These are phyloP conservation scores for Eragrostis tef DNA, from an alignment of 202 grass and related monocot genomes.

Conservation along the genomic window DNA sequence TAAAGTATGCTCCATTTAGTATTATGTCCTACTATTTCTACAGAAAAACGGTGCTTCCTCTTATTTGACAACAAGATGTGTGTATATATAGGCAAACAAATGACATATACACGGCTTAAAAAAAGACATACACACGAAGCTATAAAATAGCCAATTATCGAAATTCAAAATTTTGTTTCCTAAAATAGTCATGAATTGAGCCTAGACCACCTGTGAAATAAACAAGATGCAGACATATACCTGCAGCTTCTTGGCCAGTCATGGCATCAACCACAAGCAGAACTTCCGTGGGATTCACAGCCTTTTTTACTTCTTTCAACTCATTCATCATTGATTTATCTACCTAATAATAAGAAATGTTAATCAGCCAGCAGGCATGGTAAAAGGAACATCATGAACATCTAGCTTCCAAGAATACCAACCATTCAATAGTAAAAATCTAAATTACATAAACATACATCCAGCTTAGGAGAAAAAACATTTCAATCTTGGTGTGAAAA, in stretches of 20 bases:
- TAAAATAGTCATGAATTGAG: neutral
- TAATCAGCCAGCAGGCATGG: slow-evolving; percentile 23
- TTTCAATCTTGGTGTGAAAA: neutral
- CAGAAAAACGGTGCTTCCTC: neutral
- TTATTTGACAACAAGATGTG: slow-evolving; percentile 19
- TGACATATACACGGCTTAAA: neutral
- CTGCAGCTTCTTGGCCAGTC: slow-evolving; percentile 60
- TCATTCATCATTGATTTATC: slow-evolving; percentile 99
- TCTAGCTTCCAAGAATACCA: neutral
- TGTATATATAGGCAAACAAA: slow-evolving; percentile 7
- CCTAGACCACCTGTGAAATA: slow-evolving; percentile 2
- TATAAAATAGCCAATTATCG: neutral
- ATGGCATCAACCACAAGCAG: slow-evolving; percentile 98
- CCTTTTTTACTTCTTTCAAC: slow-evolving; percentile 93
- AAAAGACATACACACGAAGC: neutral
- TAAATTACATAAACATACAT: slow-evolving; percentile 17
- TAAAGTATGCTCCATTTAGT: slow-evolving; percentile 9
- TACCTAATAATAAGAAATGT: slow-evolving; percentile 56
- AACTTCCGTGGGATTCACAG: slow-evolving; percentile 88
- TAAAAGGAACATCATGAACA: slow-evolving; percentile 15
- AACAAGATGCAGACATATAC: neutral
- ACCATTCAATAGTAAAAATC: neutral
- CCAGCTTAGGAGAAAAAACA: neutral
- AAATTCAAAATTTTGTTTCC: neutral
- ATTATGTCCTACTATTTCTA: slow-evolving; percentile 13